Percentiles rank a stretch among this genome's conserved stretches.
Evolutionary conservation across 768 basidiomycete species (phyloP).

Genomic region (Calocybe cyanea): DNA sequence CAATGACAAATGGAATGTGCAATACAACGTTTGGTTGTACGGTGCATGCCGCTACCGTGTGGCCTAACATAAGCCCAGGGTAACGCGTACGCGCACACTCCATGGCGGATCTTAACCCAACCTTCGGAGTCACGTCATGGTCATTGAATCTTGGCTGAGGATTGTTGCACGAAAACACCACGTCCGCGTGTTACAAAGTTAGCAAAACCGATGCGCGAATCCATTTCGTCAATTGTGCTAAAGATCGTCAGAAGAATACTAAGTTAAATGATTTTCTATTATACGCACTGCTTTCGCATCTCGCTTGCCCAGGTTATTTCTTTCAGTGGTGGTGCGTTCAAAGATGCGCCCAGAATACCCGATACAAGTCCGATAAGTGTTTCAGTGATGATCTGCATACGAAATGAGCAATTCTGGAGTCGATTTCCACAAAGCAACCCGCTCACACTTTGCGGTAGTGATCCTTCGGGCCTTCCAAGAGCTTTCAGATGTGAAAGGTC

Average conservation of each 20-base stretch:
- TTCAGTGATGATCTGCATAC: conserved; percentile 61
- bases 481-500: conserved; percentile 78
- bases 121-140: too few relatives aligned
- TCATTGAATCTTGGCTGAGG: too few relatives aligned
- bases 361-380: conserved; percentile 58
- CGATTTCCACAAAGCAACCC: not conserved
- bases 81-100: too few relatives aligned
- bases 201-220: conserved; percentile 61
- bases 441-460: conserved; percentile 61
- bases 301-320: conserved; percentile 90
- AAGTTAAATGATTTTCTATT: not conserved
- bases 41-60: too few relatives aligned
- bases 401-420: not conserved
- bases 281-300: conserved; percentile 72
- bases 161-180: conserved; percentile 30
- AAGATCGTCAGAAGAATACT: conserved; percentile 2
- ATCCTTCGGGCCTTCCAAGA: conserved; percentile 64
- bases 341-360: conserved; percentile 70
- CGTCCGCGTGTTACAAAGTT: conserved; percentile 59
- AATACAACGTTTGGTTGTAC: too few relatives aligned
- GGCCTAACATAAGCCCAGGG: too few relatives aligned
- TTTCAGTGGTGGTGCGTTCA: conserved; percentile 64
- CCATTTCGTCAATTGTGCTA: conserved; percentile 75
- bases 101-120: too few relatives aligned
- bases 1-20: too few relatives aligned